These are phyloP conservation scores for Sherardia arvensis DNA, from an alignment of 257 asterid genomes.

Conservation along the genomic window DNA sequence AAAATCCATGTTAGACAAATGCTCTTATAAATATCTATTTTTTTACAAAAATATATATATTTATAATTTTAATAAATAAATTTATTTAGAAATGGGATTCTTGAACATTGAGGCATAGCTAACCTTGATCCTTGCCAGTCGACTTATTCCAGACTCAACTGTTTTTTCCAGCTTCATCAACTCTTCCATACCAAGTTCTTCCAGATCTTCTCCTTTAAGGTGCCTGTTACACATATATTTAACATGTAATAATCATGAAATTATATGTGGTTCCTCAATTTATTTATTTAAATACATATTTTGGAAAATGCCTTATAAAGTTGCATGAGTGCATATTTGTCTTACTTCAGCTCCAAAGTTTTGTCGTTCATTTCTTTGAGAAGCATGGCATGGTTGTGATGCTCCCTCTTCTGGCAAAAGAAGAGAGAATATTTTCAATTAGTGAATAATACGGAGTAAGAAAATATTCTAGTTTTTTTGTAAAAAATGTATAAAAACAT, in stretches of 20 bases:
- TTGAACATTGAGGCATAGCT: not conserved
- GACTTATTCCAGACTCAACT: conserved; percentile 45
- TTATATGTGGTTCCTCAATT: no score
- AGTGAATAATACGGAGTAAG: not conserved
- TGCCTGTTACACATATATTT: conserved; percentile 22
- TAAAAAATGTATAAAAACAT: not conserved
- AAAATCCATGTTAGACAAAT: not conserved
- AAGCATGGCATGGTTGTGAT: conserved; percentile 23
- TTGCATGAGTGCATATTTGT: not conserved
- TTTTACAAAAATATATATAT: not conserved
- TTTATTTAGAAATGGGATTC: not conserved
- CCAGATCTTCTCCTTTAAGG: conserved; percentile 66
- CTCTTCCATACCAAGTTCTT: conserved; percentile 53
- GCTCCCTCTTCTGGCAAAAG: conserved; percentile 18
- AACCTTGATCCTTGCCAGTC: conserved; percentile 50
- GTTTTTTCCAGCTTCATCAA: conserved; percentile 57
- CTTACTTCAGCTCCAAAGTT: conserved; percentile 52
- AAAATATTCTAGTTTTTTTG: no score
- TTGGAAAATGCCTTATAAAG: not conserved
- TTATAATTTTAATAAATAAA: not conserved
- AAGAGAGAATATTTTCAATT: not conserved
- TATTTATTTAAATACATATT: not conserved
- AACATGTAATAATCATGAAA: not conserved
- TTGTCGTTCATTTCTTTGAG: conserved; percentile 34
- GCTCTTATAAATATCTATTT: not conserved